A percentile compares a stretch with the other conserved stretches of the same genome.
phyloP scores from a whole-genome alignment of 257 asterid genomes.

The Oldenlandia corymbosa region DNA sequence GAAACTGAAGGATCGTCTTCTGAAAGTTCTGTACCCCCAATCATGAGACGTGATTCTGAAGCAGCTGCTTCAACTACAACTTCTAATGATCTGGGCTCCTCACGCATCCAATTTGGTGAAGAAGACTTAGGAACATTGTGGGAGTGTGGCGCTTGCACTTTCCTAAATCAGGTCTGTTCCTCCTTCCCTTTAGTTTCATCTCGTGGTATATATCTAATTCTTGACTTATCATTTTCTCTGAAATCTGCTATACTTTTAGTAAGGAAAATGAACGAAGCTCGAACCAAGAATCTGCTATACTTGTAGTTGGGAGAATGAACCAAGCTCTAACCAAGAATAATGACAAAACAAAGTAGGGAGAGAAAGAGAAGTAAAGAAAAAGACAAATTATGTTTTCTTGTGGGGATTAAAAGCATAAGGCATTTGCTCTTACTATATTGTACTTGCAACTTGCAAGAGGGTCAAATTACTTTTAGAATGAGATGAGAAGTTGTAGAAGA shows the following conservation, averaged over 20 bases:
- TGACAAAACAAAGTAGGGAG: too few species aligned
- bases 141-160: slow-evolving; percentile 63
- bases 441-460: too few species aligned
- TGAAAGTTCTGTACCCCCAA: slow-evolving; percentile 25
- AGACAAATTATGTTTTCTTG: too few species aligned
- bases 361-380: too few species aligned
- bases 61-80: slow-evolving; percentile 14
- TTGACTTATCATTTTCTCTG: neutral
- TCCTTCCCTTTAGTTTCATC: slow-evolving; percentile 1
- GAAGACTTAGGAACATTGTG: slow-evolving; percentile 35
- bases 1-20: slow-evolving; percentile 42
- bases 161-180: slow-evolving; percentile 50
- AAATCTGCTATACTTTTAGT: neutral
- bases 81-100: slow-evolving; percentile 24
- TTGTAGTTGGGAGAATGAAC: too few species aligned
- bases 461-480: too few species aligned
- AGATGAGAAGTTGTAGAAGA: too few species aligned
- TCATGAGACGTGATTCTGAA: slow-evolving; percentile 9
- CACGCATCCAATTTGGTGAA: slow-evolving; percentile 19
- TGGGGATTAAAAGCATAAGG: too few species aligned
- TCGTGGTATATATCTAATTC: neutral
- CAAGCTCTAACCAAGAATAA: too few species aligned
- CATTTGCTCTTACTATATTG: too few species aligned
- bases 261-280: neutral
- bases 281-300: too few species aligned